Evolutionary conservation across 2,329 filamentous ascomycete genomes (phyloP).

Genomic region (Tolypocladium album): DNA sequence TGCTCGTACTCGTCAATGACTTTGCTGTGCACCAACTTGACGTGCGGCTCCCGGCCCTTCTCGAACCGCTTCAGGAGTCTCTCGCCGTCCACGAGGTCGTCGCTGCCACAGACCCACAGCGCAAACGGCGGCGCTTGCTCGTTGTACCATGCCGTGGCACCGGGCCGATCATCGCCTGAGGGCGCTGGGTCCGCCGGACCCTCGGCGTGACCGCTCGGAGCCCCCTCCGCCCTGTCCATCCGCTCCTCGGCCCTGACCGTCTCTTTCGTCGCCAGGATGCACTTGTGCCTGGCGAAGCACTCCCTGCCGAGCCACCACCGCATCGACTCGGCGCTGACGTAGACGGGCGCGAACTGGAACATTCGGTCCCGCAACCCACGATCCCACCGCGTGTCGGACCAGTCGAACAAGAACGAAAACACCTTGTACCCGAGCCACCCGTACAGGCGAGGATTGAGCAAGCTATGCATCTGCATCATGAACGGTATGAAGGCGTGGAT

Average conservation of each 20-base stretch:
- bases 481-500: conserved; percentile 89
- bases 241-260: conserved; percentile 51
- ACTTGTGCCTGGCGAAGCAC: conserved; percentile 70
- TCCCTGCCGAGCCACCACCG: conserved; percentile 89
- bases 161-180: conserved; percentile 8
- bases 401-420: conserved; percentile 82
- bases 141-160: conserved; percentile 70
- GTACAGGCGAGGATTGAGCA: conserved; percentile 58
- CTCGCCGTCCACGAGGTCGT: conserved; percentile 74
- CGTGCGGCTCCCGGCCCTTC: conserved; percentile 68
- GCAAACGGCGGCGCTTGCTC: conserved; percentile 71
- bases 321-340: conserved; percentile 84
- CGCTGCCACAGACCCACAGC: conserved; percentile 75
- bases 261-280: conserved; percentile 72
- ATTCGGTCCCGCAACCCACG: conserved; percentile 65
- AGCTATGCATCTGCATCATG: conserved; percentile 75
- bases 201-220: background rate
- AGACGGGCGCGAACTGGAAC: conserved; percentile 89
- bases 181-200: background rate
- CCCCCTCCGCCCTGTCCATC: conserved; percentile 36
- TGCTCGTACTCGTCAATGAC: conserved; percentile 85
- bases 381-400: conserved; percentile 81
- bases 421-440: conserved; percentile 79
- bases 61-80: conserved; percentile 65
- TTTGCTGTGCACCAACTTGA: conserved; percentile 70